phyloP scores from a whole-genome alignment of 2,329 filamentous ascomycete species.

The Thelonectria discophora region DNA sequence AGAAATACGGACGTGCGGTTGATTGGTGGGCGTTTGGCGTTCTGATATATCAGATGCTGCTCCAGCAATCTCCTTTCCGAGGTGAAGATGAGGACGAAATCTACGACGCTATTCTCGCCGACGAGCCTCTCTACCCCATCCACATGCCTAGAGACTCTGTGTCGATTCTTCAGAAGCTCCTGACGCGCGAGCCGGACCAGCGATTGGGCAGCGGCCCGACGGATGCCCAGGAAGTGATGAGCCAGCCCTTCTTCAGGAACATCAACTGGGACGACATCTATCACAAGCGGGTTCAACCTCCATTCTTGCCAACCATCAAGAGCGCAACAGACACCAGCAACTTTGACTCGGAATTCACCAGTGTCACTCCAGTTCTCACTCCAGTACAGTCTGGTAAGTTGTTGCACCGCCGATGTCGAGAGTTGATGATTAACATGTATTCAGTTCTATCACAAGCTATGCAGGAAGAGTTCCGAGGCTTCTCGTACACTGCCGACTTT shows the following conservation, averaged over 20 bases:
- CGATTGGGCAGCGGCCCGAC: conserved; percentile 93
- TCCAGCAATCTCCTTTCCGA: conserved; percentile 98
- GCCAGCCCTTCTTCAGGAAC: conserved; percentile 96
- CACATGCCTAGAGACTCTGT: conserved; percentile 99
- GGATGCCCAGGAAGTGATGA: conserved; percentile 98
- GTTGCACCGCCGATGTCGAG: not conserved
- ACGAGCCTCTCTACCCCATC: conserved; percentile 97
- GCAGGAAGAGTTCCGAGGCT: conserved; percentile 99
- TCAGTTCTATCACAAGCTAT: conserved; percentile 95
- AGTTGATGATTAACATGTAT: conserved; percentile 38
- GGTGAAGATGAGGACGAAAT: conserved; percentile 99
- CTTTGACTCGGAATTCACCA: conserved; percentile 98
- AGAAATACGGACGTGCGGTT: conserved; percentile 96
- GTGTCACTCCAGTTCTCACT: conserved; percentile 95
- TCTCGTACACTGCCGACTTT: conserved; percentile 96
- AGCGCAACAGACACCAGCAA: conserved; percentile 98
- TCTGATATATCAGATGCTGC: conserved; percentile 98
- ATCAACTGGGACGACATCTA: conserved; percentile 99
- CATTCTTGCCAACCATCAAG: conserved; percentile 90
- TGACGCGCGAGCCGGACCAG: conserved; percentile 93
- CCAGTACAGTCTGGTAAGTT: conserved; percentile 94
- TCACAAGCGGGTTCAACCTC: conserved; percentile 88
- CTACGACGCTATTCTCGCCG: conserved; percentile 96
- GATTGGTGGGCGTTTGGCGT: conserved; percentile 99
- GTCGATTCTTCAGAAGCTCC: conserved; percentile 95